These are phyloP conservation scores for Nitzschia sp. DNA, from an alignment of 108 stramenopile species.

Conservation along the genomic window DNA sequence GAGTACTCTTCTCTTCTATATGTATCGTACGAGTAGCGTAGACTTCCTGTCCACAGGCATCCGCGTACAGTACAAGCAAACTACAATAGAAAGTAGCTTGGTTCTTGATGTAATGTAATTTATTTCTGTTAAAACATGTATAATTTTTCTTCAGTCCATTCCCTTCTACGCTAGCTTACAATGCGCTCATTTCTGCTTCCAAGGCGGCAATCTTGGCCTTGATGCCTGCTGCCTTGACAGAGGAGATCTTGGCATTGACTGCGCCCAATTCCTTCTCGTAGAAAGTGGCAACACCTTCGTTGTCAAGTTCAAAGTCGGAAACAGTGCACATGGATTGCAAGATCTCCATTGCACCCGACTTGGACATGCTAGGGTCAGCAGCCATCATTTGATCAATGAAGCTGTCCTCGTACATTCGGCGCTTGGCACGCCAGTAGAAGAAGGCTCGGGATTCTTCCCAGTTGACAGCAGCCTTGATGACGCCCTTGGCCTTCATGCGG, in stretches of 20 bases:
- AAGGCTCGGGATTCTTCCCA: constrained; percentile 92
- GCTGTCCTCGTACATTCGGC: constrained; percentile 91
- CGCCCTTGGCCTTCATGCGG: constrained; percentile 99
- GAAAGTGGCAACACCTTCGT: constrained; percentile 72
- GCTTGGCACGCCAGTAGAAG: constrained; percentile 95
- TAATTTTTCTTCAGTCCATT: not conserved
- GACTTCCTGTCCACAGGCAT: too few species aligned
- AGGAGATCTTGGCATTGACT: constrained; percentile 58
- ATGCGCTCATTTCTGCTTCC: constrained; percentile 44
- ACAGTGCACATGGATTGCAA: constrained; percentile 46
- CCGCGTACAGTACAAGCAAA: too few species aligned
- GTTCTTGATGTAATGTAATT: not conserved
- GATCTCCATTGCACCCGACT: constrained; percentile 49
- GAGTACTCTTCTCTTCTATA: too few species aligned
- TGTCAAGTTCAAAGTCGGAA: constrained; percentile 51
- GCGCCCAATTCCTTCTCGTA: constrained; percentile 54
- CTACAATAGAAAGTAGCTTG: too few species aligned
- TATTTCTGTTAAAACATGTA: not conserved
- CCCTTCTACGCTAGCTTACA: constrained; percentile 12
- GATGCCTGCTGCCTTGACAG: constrained; percentile 63
- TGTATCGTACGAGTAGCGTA: too few species aligned
- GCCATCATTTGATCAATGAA: constrained; percentile 60
- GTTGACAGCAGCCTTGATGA: constrained; percentile 87
- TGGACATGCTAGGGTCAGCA: constrained; percentile 52
- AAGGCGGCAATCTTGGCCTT: constrained; percentile 80